Percentiles rank a stretch among this genome's conserved stretches.
Evolutionary conservation across 352 stramenopile species (phyloP).

Genomic region (Phytophthora pisi): DNA sequence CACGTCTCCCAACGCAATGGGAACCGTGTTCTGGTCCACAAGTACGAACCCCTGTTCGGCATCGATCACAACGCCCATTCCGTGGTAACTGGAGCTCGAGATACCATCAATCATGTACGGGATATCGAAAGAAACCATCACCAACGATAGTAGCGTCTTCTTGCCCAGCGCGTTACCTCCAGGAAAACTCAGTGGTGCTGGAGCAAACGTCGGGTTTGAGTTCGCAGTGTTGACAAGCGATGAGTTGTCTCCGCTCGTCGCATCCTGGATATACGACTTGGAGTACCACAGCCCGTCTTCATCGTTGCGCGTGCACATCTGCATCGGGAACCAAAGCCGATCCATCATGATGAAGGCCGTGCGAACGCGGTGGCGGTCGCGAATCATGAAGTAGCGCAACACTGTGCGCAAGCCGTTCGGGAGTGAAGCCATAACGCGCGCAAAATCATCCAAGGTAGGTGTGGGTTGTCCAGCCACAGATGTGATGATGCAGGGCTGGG

Average conservation of each 20-base stretch:
- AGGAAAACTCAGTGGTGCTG: slow-evolving; percentile 71
- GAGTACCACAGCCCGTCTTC: slow-evolving; percentile 75
- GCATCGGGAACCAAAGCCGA: slow-evolving; percentile 89
- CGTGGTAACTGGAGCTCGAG: slow-evolving; percentile 88
- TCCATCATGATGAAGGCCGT: slow-evolving; percentile 92
- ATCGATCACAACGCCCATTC: slow-evolving; percentile 91
- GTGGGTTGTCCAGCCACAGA: slow-evolving; percentile 82
- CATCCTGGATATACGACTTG: slow-evolving; percentile 28
- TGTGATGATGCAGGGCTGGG: slow-evolving; percentile 88
- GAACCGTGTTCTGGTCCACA: slow-evolving; percentile 93
- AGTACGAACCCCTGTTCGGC: slow-evolving; percentile 84
- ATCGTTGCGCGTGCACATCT: slow-evolving; percentile 79
- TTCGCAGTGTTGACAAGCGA: slow-evolving; percentile 34
- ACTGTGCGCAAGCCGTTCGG: slow-evolving; percentile 85
- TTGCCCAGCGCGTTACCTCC: slow-evolving; percentile 70
- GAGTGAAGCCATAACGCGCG: slow-evolving; percentile 68
- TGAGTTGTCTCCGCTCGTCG: slow-evolving; percentile 23
- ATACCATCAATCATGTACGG: slow-evolving; percentile 93
- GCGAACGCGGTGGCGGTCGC: slow-evolving; percentile 82
- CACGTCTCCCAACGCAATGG: slow-evolving; percentile 86
- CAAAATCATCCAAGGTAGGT: slow-evolving; percentile 83
- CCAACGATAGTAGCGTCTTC: slow-evolving; percentile 77
- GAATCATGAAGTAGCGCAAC: slow-evolving; percentile 87
- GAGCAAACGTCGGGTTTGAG: slow-evolving; percentile 57
- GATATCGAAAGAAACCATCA: slow-evolving; percentile 93